Evolutionary conservation across 2,329 filamentous ascomycete species (phyloP).

Genomic region (Alternaria viburni): DNA sequence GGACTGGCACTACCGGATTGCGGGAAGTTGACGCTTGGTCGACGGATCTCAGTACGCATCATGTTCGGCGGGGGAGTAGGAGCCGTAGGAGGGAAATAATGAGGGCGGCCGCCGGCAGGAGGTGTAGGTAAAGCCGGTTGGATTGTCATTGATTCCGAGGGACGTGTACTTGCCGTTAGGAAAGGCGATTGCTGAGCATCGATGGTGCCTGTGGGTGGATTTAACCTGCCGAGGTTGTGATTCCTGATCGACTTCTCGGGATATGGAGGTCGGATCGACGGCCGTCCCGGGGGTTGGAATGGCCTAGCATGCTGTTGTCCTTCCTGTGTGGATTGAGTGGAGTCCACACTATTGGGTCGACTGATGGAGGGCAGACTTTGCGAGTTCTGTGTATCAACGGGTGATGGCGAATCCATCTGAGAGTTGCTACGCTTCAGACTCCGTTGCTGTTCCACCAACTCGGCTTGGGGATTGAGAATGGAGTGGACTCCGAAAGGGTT

Average conservation of each 20-base stretch:
- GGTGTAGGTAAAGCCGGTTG: conserved; percentile 58
- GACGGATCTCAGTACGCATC: conserved; percentile 32
- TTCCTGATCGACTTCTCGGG: conserved; percentile 63
- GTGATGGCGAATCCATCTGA: conserved; percentile 52
- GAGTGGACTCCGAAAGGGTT: conserved; percentile 53
- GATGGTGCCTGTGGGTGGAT: conserved; percentile 54
- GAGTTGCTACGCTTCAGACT: conserved; percentile 51
- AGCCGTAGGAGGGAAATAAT: conserved; percentile 43
- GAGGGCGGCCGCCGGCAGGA: conserved; percentile 45
- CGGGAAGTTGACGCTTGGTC: conserved; percentile 47
- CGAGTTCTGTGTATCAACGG: conserved; percentile 45
- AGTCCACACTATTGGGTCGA: conserved; percentile 44
- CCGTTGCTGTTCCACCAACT: conserved; percentile 39
- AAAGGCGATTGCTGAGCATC: conserved; percentile 59
- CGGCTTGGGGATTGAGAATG: conserved; percentile 54
- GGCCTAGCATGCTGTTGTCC: conserved; percentile 29
- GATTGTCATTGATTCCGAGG: conserved; percentile 52
- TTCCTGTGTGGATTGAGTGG: conserved; percentile 35
- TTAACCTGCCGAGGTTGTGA: conserved; percentile 56
- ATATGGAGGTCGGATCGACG: conserved; percentile 57
- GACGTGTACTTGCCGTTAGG: conserved; percentile 50
- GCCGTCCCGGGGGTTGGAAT: conserved; percentile 35
- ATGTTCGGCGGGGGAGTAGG: conserved; percentile 42
- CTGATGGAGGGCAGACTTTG: conserved; percentile 44
- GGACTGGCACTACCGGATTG: conserved; percentile 53